These are phyloP conservation scores for Lepidium sativum DNA, from an alignment of 345 rosid genomes.

Conservation along the genomic window DNA sequence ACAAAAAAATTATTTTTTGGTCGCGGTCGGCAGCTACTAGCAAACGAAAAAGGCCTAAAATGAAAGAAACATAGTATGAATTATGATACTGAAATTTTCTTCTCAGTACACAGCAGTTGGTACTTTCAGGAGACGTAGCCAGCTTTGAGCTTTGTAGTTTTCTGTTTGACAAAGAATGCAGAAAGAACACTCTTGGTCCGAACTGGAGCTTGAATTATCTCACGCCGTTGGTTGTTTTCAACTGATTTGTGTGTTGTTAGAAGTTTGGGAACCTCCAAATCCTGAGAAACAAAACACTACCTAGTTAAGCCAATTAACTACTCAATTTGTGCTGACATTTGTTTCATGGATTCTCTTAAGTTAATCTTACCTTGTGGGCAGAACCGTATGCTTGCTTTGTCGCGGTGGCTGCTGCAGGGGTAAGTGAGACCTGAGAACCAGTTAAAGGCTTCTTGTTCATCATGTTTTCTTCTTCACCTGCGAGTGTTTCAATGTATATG, in stretches of 20 bases:
- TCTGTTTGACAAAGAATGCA: constrained; percentile 77
- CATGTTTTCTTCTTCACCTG: constrained; percentile 66
- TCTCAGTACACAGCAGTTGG: not conserved
- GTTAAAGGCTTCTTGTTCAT: constrained; percentile 37
- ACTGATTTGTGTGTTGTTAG: constrained; percentile 55
- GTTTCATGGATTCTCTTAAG: not conserved
- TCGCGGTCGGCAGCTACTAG: too few species aligned
- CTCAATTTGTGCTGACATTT: not conserved
- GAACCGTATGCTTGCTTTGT: constrained; percentile 43
- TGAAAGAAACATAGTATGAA: constrained; percentile 2
- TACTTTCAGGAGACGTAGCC: constrained; percentile 34
- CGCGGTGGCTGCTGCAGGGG: constrained; percentile 38
- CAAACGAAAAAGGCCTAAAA: too few species aligned
- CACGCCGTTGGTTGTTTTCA: constrained; percentile 51
- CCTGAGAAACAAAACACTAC: constrained; percentile 39
- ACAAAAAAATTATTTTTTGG: too few species aligned
- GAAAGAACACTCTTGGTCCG: constrained; percentile 80
- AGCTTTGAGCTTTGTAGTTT: constrained; percentile 59
- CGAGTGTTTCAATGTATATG: constrained; percentile 21
- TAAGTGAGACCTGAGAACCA: constrained; percentile 35
- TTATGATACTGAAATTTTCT: not conserved
- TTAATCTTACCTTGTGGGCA: constrained; percentile 40
- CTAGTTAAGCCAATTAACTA: not conserved
- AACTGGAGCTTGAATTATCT: constrained; percentile 52
- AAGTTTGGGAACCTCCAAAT: constrained; percentile 50